phyloP scores from a whole-genome alignment of 805 yeast genomes.

The Starmerella gropengiesseri region DNA sequence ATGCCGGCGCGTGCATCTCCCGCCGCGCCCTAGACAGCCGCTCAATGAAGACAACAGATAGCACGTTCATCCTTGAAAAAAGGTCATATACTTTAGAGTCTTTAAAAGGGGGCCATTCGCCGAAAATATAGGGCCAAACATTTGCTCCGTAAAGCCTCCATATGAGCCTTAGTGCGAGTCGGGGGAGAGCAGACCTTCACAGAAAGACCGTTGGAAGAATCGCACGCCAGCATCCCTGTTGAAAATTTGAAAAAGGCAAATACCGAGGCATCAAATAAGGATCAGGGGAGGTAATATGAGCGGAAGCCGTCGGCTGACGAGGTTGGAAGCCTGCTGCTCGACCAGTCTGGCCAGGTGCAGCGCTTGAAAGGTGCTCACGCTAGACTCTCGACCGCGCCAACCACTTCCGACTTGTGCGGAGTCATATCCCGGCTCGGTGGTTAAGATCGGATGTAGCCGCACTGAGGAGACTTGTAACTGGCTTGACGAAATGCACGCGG shows the following conservation, averaged over 20 bases:
- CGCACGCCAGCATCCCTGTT: slow-evolving; percentile 3
- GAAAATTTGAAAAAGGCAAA: slow-evolving; percentile 6
- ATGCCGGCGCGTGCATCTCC: too few species aligned
- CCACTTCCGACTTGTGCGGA: slow-evolving; percentile 4
- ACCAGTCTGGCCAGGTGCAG: slow-evolving; percentile 7
- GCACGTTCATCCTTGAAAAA: too few species aligned
- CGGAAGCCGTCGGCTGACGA: too few species aligned
- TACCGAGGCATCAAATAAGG: slow-evolving; percentile 1
- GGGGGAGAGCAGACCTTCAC: not conserved
- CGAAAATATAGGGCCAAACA: too few species aligned
- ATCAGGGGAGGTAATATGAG: too few species aligned
- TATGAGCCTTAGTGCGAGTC: not conserved
- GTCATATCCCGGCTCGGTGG: slow-evolving; percentile 9
- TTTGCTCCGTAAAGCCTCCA: slow-evolving; percentile 5
- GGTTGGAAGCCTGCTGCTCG: slow-evolving; percentile 4
- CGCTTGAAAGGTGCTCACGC: slow-evolving; percentile 8
- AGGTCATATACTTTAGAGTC: too few species aligned
- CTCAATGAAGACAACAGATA: too few species aligned
- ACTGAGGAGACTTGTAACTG: slow-evolving; percentile 16
- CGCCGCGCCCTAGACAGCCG: too few species aligned
- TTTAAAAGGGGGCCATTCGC: too few species aligned
- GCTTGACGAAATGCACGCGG: slow-evolving; percentile 16
- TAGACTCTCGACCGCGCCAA: not conserved
- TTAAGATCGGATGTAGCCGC: slow-evolving; percentile 11
- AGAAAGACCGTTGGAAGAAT: slow-evolving; percentile 11